These are phyloP conservation scores for Euphorbia tirucalli DNA, from an alignment of 345 rosid species.

Conservation along the genomic window DNA sequence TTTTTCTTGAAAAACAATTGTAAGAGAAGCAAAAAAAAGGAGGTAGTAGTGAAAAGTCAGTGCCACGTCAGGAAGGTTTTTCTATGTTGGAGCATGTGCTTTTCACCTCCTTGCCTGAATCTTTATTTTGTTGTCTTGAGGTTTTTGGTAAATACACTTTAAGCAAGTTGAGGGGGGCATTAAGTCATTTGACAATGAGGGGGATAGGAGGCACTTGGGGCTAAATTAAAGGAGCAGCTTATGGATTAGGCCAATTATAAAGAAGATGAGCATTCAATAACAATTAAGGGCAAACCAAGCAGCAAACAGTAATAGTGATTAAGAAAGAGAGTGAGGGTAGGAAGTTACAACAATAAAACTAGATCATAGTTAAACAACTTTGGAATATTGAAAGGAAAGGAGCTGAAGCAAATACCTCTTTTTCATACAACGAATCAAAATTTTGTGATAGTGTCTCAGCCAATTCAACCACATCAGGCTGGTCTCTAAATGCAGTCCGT, in stretches of 20 bases:
- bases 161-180: not conserved
- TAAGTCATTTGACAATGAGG: not conserved
- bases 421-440: constrained; percentile 62
- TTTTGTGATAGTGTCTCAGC: constrained; percentile 64
- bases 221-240: not conserved
- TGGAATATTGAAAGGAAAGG: not conserved
- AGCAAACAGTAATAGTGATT: too few species aligned
- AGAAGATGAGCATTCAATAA: not conserved
- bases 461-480: constrained; percentile 69
- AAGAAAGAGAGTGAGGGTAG: not conserved
- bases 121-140: too few species aligned
- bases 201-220: not conserved
- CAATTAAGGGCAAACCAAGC: not conserved
- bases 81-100: too few species aligned
- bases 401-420: constrained; percentile 49
- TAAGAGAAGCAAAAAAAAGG: too few species aligned
- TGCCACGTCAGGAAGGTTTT: not conserved
- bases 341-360: not conserved
- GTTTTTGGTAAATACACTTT: not conserved
- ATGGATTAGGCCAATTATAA: not conserved
- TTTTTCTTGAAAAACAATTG: too few species aligned
- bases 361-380: not conserved
- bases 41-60: not conserved
- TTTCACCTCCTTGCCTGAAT: too few species aligned
- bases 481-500: constrained; percentile 58